These are phyloP conservation scores for Tillandsia leiboldiana DNA, from an alignment of 176 grass and related monocot genomes.

Conservation along the genomic window DNA sequence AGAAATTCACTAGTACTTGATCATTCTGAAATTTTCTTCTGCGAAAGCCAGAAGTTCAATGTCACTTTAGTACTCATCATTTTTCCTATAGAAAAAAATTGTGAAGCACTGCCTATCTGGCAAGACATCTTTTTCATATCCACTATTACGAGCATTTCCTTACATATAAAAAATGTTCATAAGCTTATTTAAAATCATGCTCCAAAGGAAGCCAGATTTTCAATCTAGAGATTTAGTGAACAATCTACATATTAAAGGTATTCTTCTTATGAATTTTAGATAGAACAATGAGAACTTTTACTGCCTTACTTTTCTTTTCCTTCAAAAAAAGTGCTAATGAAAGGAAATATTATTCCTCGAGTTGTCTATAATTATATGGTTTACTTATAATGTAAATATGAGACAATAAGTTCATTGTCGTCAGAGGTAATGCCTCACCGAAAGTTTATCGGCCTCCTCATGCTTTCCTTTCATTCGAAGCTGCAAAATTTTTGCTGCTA, in stretches of 20 bases:
- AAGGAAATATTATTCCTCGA: neutral
- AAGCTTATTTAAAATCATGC: neutral
- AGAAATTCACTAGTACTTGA: neutral
- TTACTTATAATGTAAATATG: neutral
- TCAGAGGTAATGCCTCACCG: constrained; percentile 35
- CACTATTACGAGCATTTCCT: neutral
- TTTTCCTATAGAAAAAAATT: neutral
- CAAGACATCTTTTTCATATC: neutral
- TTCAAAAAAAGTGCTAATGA: neutral
- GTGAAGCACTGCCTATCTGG: neutral
- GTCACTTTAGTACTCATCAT: neutral
- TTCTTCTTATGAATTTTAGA: neutral
- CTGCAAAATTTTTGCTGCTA: constrained; percentile 83
- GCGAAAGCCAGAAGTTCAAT: neutral
- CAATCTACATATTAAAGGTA: neutral
- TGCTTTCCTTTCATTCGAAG: constrained; percentile 88
- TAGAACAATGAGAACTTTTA: neutral
- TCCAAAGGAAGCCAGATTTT: neutral
- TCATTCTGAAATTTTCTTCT: neutral
- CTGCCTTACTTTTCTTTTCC: neutral
- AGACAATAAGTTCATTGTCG: neutral
- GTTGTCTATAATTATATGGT: neutral
- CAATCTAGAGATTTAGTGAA: neutral
- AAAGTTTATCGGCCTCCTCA: constrained; percentile 78
- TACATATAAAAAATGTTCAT: neutral